Percentiles rank a stretch among this genome's conserved stretches.
phyloP scores from a whole-genome alignment of 2,329 filamentous ascomycete species.

The Colletotrichum camelliae region DNA sequence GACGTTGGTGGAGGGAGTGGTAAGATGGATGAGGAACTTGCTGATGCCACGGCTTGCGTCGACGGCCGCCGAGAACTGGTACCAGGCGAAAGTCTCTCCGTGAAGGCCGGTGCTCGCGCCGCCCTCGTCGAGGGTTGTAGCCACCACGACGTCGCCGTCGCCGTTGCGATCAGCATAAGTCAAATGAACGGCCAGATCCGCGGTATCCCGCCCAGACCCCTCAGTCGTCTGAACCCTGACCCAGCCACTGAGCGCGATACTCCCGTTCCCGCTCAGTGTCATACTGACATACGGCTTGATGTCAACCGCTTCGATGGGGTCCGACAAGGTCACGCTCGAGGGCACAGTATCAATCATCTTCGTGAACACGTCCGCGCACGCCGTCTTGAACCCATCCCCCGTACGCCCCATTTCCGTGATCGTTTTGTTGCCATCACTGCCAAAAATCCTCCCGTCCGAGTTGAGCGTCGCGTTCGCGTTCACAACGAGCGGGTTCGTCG shows the following conservation, averaged over 20 bases:
- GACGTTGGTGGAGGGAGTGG: conserved; percentile 27
- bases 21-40: conserved; percentile 34
- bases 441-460: conserved; percentile 27
- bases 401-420: conserved; percentile 42
- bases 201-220: conserved; percentile 12
- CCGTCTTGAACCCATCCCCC: conserved; percentile 39
- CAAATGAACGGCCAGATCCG: conserved; percentile 22
- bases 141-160: neutral
- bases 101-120: conserved; percentile 29
- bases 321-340: conserved; percentile 29
- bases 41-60: conserved; percentile 30
- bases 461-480: conserved; percentile 26
- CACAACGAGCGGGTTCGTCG: conserved; percentile 26
- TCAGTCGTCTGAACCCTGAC: conserved; percentile 28
- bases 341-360: conserved; percentile 42
- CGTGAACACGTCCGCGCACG: conserved; percentile 32
- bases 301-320: conserved; percentile 32
- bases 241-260: conserved; percentile 29
- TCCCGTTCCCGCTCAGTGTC: conserved; percentile 29
- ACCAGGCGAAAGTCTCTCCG: conserved; percentile 32
- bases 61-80: conserved; percentile 31
- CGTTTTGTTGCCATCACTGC: conserved; percentile 40
- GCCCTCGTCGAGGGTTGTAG: conserved; percentile 16
- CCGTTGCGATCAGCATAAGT: conserved; percentile 19
- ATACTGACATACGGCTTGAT: conserved; percentile 35